These are phyloP conservation scores for Ceratobasidium sp. DNA, from an alignment of 1,284 basidiomycete species.

Conservation along the genomic window DNA sequence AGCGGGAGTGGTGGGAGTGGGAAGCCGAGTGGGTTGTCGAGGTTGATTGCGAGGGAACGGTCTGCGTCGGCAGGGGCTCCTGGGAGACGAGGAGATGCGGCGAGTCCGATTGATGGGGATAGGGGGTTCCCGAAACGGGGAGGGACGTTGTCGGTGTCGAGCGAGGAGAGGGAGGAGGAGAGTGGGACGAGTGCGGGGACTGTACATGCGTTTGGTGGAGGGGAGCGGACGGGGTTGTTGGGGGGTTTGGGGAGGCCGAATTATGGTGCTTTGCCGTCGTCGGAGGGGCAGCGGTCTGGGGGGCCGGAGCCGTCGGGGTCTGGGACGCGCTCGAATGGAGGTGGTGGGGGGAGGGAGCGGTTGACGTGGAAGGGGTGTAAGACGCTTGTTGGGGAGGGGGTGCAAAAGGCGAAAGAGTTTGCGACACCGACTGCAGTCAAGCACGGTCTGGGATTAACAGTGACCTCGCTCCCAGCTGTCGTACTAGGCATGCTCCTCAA, in stretches of 20 bases:
- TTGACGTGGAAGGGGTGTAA: constrained; percentile 5
- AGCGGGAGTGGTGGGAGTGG: background rate
- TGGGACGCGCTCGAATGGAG: no score
- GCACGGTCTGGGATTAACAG: background rate
- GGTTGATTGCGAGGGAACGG: constrained; percentile 23
- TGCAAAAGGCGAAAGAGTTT: background rate
- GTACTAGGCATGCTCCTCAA: constrained; percentile 90
- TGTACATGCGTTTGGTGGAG: background rate
- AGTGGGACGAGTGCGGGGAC: constrained; percentile 13
- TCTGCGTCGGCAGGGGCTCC: constrained; percentile 1
- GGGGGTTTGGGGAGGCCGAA: constrained; percentile 8
- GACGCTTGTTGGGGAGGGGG: background rate
- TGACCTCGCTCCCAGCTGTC: constrained; percentile 77
- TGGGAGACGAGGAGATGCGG: background rate
- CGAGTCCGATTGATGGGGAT: constrained; percentile 23
- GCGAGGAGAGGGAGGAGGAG: background rate
- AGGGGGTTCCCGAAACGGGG: background rate
- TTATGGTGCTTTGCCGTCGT: constrained; percentile 8
- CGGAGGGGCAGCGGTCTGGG: background rate
- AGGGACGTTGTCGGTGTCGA: background rate
- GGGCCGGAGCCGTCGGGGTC: background rate
- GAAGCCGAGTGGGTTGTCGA: constrained; percentile 30
- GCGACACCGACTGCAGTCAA: constrained; percentile 16
- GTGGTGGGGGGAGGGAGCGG: background rate
- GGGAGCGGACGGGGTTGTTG: constrained; percentile 15